Evolutionary conservation across 192 early-diverging fungal species (phyloP), one percentile per base, ranked within the genome.

Genomic region (Backusella circina): DNA sequence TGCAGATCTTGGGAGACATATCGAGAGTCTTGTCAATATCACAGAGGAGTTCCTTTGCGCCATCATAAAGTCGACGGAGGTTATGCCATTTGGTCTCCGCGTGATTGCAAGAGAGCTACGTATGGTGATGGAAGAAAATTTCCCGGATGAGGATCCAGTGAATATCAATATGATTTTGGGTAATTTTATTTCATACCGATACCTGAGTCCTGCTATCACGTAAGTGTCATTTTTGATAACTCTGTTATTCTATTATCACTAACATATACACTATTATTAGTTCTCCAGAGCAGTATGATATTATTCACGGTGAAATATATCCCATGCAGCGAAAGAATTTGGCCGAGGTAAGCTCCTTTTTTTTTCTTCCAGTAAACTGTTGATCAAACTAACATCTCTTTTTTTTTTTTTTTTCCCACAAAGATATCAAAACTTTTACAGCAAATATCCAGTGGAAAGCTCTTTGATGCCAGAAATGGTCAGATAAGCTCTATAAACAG

Each of bases 161-260:
- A 91, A 93, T 70, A 93, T 99, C 57, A 90, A 92, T 67, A 94
- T 92, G 77, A 87, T 97, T 36, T 91, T 99, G 35, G 97, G 97
- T 3, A 94, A 99, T 73, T 84, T 99, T 74, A 91, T 99, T 28
- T 99, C 97, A 86, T 99, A 99, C 83, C 91, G 97, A 39, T 99
- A 98, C 83, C 93, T 99, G 79, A 99, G 96, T 83, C 98, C 98
- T 23, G 97, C 94, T 4, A 98, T 99, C 73, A 90, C 97, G 84
- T 91, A 81, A 85, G 87, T 83, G 30, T 71, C n/a, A n/a, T n/a
- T n/a, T n/a, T n/a, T n/a, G n/a, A n/a, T n/a, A n/a, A n/a, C n/a
- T n/a, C n/a, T n/a, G n/a, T n/a, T n/a, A n/a, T n/a, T n/a, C n/a
- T n/a, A n/a, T n/a, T n/a, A n/a, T n/a, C n/a, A n/a, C n/a, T n/a